These are phyloP conservation scores for Gamsiella multidivaricata DNA, from an alignment of 192 early-diverging fungal genomes.

Conservation along the genomic window DNA sequence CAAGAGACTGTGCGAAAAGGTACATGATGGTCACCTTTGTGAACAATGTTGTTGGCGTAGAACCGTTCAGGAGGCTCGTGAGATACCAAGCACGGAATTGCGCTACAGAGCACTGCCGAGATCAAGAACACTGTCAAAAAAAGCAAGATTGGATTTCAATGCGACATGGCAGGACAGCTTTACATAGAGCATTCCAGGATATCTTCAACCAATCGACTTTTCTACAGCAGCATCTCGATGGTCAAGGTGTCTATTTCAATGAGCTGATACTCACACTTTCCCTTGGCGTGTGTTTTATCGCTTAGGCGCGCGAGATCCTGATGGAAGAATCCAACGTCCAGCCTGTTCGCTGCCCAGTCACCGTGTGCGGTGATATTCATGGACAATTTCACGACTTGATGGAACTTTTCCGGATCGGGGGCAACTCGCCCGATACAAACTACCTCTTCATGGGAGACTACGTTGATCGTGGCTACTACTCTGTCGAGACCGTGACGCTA, in stretches of 20 bases:
- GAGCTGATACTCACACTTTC: no score
- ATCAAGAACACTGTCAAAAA: no score
- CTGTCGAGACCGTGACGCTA: constrained; percentile 96
- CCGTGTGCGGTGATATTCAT: constrained; percentile 98
- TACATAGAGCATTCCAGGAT: no score
- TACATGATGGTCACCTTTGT: constrained; percentile 61
- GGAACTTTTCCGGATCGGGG: constrained; percentile 97
- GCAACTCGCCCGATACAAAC: constrained; percentile 96
- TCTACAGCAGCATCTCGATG: no score
- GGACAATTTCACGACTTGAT: constrained; percentile 98
- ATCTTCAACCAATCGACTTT: no score
- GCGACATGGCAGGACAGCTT: no score
- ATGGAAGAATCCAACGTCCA: constrained; percentile 98
- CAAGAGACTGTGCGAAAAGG: constrained; percentile 98
- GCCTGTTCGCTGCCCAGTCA: constrained; percentile 95
- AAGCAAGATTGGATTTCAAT: no score
- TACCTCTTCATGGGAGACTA: constrained; percentile 99
- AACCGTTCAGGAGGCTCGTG: no score
- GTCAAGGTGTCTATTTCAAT: no score
- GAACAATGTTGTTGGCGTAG: no score
- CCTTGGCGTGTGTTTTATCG: neutral
- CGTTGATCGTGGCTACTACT: constrained; percentile 98
- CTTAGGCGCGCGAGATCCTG: constrained; percentile 89
- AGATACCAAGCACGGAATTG: no score
- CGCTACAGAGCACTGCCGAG: no score